A percentile compares a stretch with the other conserved stretches of the same genome.
Evolutionary conservation across 2,329 filamentous ascomycete genomes (phyloP).

Genomic region (Fusarium floridanum): DNA sequence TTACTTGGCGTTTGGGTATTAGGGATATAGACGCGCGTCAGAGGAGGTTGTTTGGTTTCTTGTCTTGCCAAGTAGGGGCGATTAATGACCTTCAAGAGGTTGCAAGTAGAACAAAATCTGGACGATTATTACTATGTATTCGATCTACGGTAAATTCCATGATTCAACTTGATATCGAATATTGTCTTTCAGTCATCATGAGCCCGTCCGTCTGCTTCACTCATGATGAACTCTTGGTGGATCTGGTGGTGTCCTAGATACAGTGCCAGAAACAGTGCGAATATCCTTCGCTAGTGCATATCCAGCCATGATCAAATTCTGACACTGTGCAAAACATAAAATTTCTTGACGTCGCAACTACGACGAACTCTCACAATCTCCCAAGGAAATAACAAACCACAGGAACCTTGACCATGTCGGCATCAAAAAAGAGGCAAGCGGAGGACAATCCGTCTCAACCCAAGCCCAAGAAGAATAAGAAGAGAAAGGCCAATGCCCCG

Average conservation of each 20-base stretch:
- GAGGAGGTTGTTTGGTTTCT: slow-evolving; percentile 4
- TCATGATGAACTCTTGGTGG: slow-evolving; percentile 18
- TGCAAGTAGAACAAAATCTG: neutral
- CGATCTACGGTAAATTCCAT: neutral
- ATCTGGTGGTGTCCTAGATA: slow-evolving; percentile 5
- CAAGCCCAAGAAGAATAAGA: slow-evolving; percentile 62
- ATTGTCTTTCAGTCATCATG: slow-evolving; percentile 15
- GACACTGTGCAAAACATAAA: slow-evolving; percentile 43
- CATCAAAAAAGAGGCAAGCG: slow-evolving; percentile 68
- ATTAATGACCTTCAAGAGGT: neutral
- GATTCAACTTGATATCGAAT: neutral
- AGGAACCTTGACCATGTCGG: slow-evolving; percentile 51
- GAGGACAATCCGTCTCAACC: slow-evolving; percentile 58
- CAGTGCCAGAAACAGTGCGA: slow-evolving; percentile 30
- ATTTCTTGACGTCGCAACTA: slow-evolving; percentile 36
- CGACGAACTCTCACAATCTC: slow-evolving; percentile 22
- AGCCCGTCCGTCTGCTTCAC: slow-evolving; percentile 10
- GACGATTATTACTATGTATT: neutral
- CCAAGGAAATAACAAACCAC: slow-evolving; percentile 14
- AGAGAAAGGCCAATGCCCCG: slow-evolving; percentile 68
- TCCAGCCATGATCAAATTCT: slow-evolving; percentile 8
- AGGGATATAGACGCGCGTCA: slow-evolving; percentile 12
- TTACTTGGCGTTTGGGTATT: slow-evolving; percentile 34
- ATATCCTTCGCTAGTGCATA: accelerated
- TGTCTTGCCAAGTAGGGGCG: neutral